phyloP scores from a whole-genome alignment of 2,329 filamentous ascomycete genomes.

The Thielaviopsis populi region DNA sequence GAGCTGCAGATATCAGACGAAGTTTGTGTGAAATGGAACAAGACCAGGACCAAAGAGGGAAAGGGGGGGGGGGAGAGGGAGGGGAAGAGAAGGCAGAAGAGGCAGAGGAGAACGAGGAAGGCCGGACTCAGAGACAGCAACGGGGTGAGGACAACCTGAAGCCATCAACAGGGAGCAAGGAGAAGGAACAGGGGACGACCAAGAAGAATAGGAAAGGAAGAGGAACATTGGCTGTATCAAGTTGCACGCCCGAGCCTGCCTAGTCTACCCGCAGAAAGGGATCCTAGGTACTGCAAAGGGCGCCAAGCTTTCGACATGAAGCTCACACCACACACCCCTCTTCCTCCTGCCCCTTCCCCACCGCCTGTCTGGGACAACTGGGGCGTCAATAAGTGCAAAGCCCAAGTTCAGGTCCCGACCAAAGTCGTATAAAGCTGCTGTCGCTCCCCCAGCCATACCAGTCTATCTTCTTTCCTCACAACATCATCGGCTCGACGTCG shows the following conservation, averaged over 20 bases:
- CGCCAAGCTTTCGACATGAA: neutral
- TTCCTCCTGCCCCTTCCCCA: neutral
- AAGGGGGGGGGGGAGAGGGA: neutral
- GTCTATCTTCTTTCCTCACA: neutral
- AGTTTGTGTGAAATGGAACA: neutral
- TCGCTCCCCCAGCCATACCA: neutral
- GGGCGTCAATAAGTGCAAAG: too few relatives aligned
- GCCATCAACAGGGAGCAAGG: neutral
- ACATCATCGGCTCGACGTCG: constrained; percentile 15
- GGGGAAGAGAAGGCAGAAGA: neutral
- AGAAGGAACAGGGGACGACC: neutral
- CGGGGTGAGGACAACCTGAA: too few relatives aligned
- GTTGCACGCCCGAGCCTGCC: neutral
- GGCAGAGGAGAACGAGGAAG: neutral
- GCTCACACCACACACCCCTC: neutral
- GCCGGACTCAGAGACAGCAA: too few relatives aligned
- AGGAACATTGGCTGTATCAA: neutral
- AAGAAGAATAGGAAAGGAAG: neutral
- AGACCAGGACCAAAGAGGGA: neutral
- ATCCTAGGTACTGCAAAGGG: neutral
- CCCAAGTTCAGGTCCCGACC: too few relatives aligned
- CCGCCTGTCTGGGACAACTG: neutral
- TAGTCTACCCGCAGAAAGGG: neutral
- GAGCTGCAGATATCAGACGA: neutral
- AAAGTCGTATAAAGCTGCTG: neutral